These are phyloP conservation scores for Trametes coccinea DNA, from an alignment of 768 basidiomycete genomes.

Conservation along the genomic window DNA sequence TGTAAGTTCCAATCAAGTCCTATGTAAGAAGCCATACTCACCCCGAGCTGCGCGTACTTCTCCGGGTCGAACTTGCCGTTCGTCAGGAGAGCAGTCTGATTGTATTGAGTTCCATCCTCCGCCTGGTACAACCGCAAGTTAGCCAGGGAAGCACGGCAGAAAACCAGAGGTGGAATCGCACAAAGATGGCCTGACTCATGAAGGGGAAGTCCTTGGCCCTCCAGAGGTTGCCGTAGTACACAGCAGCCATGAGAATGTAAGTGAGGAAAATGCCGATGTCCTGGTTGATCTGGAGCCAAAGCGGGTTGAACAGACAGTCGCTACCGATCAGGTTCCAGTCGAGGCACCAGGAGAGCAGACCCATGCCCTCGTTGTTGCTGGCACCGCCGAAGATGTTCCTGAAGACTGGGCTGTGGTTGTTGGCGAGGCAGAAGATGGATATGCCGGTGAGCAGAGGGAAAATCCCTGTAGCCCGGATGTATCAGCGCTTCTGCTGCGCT, in stretches of 20 bases:
- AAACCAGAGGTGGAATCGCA: slow-evolving; percentile 6
- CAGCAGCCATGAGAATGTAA: slow-evolving; percentile 33
- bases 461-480: slow-evolving; percentile 38
- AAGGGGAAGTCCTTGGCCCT: slow-evolving; percentile 61
- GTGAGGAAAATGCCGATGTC: slow-evolving; percentile 34
- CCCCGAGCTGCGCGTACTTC: slow-evolving; percentile 30
- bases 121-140: slow-evolving; percentile 12
- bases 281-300: slow-evolving; percentile 31
- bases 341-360: slow-evolving; percentile 55
- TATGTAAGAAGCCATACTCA: slow-evolving; percentile 1
- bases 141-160: too few relatives aligned
- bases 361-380: slow-evolving; percentile 55
- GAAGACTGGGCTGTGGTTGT: slow-evolving; percentile 30
- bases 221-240: slow-evolving; percentile 52
- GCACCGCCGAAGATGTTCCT: slow-evolving; percentile 39
- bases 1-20: not conserved
- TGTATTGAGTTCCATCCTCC: slow-evolving; percentile 30
- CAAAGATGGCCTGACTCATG: slow-evolving; percentile 36
- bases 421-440: slow-evolving; percentile 39
- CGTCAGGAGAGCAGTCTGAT: slow-evolving; percentile 54
- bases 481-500: not conserved
- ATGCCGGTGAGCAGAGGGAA: slow-evolving; percentile 37
- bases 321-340: slow-evolving; percentile 64
- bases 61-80: slow-evolving; percentile 31
- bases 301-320: slow-evolving; percentile 38